Evolutionary conservation across 176 grass and related monocot species (phyloP), one percentile per base, ranked within the genome.

Genomic region (Triticum turgidum): DNA sequence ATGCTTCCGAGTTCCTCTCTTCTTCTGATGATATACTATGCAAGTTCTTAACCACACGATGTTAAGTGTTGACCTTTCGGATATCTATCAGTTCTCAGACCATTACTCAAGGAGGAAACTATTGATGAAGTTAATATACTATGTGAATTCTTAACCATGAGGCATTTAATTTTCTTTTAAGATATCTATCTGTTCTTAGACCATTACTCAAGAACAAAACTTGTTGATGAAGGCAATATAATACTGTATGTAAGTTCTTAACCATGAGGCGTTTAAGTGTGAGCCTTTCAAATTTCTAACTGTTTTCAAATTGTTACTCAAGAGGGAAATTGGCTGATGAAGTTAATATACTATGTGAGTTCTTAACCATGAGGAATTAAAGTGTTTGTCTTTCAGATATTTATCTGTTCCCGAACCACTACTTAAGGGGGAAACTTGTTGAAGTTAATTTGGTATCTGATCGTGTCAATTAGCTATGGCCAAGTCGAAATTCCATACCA

Each of bases 101-200:
- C 78, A 73, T 78, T 88, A 86, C 63, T 86, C 87, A 1, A 54
- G 51, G 51, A 54, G 14, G 51, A 54, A 54, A 54, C 5, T 52
- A n/a, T 54, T 1, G 89, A 91, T 51, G 13, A 51, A 73, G 56
- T 51, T 49, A 51, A 93, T 72, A 68, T 89, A 29, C 70, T 95
- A 39, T 97, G 87, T 24, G 95, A 95, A 78, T 97, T 91, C 83
- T 80, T 98, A 56, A 88, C 87, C 7, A 52, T 49, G 63, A 90
- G 90, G 45, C 92, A 88, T 44, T 86, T 92, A 80, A 94, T 74
- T 82, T 84, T 97, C 27, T 87, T 97, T 77, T 84, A 66, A 39
- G 95, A 97, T 88, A 39, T 92, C 59, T 92, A 92, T 78, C 61
- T 93, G 51, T 84, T 86, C 37, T 86, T 86, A 30, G 92, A 93